Percentiles rank a stretch among this genome's conserved stretches.
phyloP scores from a whole-genome alignment of 2,329 filamentous ascomycete genomes.

The Coleophoma eucalyptorum region DNA sequence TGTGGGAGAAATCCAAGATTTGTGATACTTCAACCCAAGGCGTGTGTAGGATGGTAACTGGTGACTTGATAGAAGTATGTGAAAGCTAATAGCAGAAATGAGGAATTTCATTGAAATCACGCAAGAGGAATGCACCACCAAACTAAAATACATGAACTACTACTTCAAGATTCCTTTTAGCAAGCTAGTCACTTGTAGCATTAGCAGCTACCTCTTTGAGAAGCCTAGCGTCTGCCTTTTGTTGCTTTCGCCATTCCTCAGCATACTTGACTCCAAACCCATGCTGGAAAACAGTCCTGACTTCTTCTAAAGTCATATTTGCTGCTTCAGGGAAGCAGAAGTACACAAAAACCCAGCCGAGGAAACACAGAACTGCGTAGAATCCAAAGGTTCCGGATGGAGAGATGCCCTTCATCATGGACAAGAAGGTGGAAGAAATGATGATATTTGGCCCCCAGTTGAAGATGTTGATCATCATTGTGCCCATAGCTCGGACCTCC shows the following conservation, averaged over 20 bases:
- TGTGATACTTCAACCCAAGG: too few species aligned
- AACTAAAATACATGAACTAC: too few species aligned
- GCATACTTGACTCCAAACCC: conserved; percentile 39
- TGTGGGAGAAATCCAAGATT: too few species aligned
- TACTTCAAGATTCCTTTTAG: too few species aligned
- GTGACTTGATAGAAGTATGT: too few species aligned
- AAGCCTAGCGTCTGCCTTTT: neutral
- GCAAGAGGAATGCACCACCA: too few species aligned
- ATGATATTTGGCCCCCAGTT: conserved; percentile 45
- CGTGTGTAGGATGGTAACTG: too few species aligned
- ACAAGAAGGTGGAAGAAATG: conserved; percentile 44
- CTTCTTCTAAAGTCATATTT: conserved; percentile 45
- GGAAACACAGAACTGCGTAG: conserved; percentile 42
- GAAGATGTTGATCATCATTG: conserved; percentile 43
- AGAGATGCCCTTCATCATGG: conserved; percentile 43
- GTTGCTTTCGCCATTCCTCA: conserved; percentile 24
- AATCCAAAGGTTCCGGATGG: conserved; percentile 46
- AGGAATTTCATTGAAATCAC: too few species aligned
- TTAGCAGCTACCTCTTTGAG: neutral
- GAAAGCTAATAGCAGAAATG: too few species aligned
- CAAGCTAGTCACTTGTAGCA: too few species aligned
- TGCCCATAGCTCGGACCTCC: conserved; percentile 42
- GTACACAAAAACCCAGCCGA: conserved; percentile 40
- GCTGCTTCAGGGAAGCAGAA: conserved; percentile 49
- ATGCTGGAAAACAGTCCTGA: conserved; percentile 40